Base-by-base conservation (phyloP, 257 asterid genomes). In the Ballota nigra region DNA sequence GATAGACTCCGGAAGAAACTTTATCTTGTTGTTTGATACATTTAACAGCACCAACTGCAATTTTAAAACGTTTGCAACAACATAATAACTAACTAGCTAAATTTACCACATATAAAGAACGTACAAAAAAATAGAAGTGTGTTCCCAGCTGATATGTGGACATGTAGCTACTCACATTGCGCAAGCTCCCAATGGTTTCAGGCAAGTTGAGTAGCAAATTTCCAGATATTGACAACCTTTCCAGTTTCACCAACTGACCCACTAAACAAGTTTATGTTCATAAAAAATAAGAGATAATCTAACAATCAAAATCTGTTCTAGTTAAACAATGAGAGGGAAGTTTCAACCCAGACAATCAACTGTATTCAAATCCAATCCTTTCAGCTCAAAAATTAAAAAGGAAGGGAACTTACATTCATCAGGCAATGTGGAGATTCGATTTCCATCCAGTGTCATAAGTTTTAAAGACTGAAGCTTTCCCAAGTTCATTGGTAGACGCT, bases 191-290 rank as follows among this genome's bases (percentile, higher is more conserved):
- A n/a, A 94, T 85, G 2, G 99, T 94, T 76, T 88, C 97, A 15
- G 99, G 98, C 84, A 94, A 83, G 80, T 79, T 65, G 36, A 51
- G 69, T 73, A 94, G 79, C 79, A 79, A 62, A 72, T 94, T 94
- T 41, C 83, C 84, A 22, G 97, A 88, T 82, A 91, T 61, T 41
- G 99, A 89, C 63, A 94, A 81, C 83, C 77, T 84, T 89, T 94
- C 99, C 79, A 94, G 85, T 81, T 87, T 94, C 86, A 94, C 98
- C 86, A 94, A 77, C 79, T 94, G 99, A 62, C 99, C 99, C 90
- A 94, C 99, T 94, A 86, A 80, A 84, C 36, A 40, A 67, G 72
- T 16, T 9, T 20, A 60, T 45, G 61, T 72, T 19, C 72, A 59
- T 38, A 62, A 57, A 31, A 31, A 33, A 33, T 29, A 23, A 28